These are phyloP conservation scores for Crotalaria pallida DNA, from an alignment of 306 rosid species.

Conservation along the genomic window DNA sequence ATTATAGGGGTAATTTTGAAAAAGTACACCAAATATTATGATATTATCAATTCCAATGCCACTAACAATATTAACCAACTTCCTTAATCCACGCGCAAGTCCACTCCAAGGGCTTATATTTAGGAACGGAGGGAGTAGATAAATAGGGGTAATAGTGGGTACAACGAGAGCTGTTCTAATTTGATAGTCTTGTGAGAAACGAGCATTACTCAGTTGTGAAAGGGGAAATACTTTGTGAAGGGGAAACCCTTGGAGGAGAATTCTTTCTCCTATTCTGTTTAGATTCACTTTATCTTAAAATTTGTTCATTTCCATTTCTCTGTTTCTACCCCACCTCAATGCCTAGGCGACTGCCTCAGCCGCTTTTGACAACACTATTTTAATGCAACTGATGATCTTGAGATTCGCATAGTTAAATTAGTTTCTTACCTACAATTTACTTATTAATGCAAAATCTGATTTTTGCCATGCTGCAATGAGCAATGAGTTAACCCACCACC, in stretches of 20 bases:
- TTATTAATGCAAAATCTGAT: slow-evolving; percentile 3
- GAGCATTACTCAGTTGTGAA: neutral
- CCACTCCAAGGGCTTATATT: too few species aligned
- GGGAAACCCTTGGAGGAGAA: neutral
- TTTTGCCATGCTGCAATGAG: slow-evolving; percentile 9
- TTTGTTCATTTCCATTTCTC: neutral
- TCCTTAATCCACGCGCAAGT: too few species aligned
- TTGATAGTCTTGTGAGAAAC: too few species aligned
- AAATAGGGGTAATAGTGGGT: too few species aligned
- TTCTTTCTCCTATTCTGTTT: neutral
- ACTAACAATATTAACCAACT: too few species aligned
- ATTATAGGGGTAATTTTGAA: too few species aligned
- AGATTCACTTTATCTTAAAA: neutral
- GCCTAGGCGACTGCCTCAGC: neutral
- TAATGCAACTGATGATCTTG: slow-evolving; percentile 2
- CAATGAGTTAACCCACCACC: neutral
- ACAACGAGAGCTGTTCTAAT: too few species aligned
- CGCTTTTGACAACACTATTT: neutral
- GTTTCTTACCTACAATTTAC: neutral
- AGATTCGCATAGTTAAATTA: neutral
- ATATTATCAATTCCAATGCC: too few species aligned
- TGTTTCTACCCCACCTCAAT: neutral
- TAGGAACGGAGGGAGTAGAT: too few species aligned
- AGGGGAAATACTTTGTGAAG: neutral
- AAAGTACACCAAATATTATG: too few species aligned